Percentiles rank a stretch among this genome's conserved stretches.
phyloP scores from a whole-genome alignment of 2,329 filamentous ascomycete species.

The Septoria linicola region DNA sequence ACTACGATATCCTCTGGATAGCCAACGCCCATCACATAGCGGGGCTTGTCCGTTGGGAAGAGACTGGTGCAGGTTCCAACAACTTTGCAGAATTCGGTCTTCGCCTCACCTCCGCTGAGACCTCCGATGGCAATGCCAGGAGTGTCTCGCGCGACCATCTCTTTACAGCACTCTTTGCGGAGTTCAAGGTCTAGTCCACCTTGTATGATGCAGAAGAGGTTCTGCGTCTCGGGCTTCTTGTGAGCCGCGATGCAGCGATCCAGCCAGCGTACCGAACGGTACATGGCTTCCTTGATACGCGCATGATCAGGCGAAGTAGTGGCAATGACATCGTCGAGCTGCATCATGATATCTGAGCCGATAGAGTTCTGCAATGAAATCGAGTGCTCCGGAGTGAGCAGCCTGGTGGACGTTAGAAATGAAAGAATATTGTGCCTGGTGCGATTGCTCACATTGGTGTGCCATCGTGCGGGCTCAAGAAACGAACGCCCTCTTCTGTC shows the following conservation, averaged over 20 bases:
- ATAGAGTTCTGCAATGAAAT: slow-evolving; percentile 96
- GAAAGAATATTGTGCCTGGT: background rate
- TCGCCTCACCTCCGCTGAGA: slow-evolving; percentile 90
- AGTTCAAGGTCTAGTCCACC: slow-evolving; percentile 88
- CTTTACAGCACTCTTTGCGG: slow-evolving; percentile 74
- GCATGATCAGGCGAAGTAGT: slow-evolving; percentile 87
- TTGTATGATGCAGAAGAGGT: slow-evolving; percentile 98
- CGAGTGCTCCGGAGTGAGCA: slow-evolving; percentile 95
- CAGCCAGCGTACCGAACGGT: slow-evolving; percentile 90
- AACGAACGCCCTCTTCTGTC: slow-evolving; percentile 92
- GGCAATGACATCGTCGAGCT: slow-evolving; percentile 95
- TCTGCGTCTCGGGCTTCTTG: slow-evolving; percentile 77
- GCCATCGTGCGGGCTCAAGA: slow-evolving; percentile 94
- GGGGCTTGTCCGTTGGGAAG: slow-evolving; percentile 86
- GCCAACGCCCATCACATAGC: slow-evolving; percentile 98
- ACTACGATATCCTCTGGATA: slow-evolving; percentile 96
- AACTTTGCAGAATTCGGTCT: slow-evolving; percentile 82
- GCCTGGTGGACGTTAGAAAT: slow-evolving; percentile 32
- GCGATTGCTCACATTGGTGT: slow-evolving; percentile 68
- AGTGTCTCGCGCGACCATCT: slow-evolving; percentile 88
- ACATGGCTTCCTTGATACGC: slow-evolving; percentile 92
- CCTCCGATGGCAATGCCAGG: slow-evolving; percentile 97
- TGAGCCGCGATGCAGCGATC: slow-evolving; percentile 93
- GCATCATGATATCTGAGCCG: slow-evolving; percentile 98
- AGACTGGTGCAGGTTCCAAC: slow-evolving; percentile 81